Evolutionary conservation across 139 green algal genomes (phyloP).

Genomic region (Chlorella sp.): DNA sequence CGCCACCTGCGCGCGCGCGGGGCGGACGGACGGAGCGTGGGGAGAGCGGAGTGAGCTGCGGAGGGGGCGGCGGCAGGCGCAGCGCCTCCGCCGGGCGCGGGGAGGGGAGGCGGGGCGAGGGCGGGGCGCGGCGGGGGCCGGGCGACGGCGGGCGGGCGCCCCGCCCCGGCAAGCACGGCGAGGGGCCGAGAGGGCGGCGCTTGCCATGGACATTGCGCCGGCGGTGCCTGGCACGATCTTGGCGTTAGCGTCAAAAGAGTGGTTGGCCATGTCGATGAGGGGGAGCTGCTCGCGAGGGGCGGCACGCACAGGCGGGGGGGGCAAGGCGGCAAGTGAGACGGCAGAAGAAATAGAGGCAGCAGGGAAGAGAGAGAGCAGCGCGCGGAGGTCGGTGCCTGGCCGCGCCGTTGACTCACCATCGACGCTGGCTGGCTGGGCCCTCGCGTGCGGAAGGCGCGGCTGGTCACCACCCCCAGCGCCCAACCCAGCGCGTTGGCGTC

Average conservation of each 20-base stretch:
- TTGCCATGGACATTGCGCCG: conserved; percentile 9
- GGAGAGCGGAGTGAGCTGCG: neutral
- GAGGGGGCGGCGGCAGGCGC: neutral
- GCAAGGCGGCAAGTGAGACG: too few relatives aligned
- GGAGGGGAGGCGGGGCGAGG: neutral
- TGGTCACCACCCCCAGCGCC: conserved; percentile 73
- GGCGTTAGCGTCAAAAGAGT: conserved; percentile 69
- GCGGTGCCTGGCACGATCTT: conserved; percentile 3
- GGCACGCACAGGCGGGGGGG: neutral
- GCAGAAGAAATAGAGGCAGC: too few relatives aligned
- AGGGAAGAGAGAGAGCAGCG: too few relatives aligned
- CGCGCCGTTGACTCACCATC: too few relatives aligned
- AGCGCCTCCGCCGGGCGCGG: neutral
- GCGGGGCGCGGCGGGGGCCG: neutral
- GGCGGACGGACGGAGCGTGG: neutral
- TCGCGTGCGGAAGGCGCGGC: conserved; percentile 69
- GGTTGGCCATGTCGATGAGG: conserved; percentile 87
- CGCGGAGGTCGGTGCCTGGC: too few relatives aligned
- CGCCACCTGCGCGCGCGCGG: too few relatives aligned
- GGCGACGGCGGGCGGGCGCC: neutral
- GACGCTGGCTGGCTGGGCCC: conserved; percentile 61
- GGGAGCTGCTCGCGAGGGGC: conserved; percentile 65
- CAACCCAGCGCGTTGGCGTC: conserved; percentile 79
- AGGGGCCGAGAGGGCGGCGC: too few relatives aligned
- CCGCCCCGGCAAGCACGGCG: too few relatives aligned